phyloP scores from a whole-genome alignment of 2,329 filamentous ascomycete genomes.

The Allantophomopsis cytisporea region DNA sequence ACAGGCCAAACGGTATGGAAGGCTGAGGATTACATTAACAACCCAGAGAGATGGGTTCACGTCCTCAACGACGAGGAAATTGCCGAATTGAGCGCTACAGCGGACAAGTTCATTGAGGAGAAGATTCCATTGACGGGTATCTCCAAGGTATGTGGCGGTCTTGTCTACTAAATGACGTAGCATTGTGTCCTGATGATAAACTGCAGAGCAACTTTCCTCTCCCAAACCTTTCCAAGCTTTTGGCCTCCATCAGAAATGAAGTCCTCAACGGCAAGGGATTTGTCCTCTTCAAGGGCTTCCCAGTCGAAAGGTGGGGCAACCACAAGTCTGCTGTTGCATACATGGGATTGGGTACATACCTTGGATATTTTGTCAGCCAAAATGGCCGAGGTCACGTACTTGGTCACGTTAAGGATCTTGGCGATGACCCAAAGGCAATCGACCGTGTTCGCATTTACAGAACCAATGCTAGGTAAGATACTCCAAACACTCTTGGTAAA shows the following conservation, averaged over 20 bases:
- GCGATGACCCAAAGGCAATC: conserved; percentile 68
- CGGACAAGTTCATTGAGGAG: conserved; percentile 55
- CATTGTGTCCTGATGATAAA: conserved; percentile 2
- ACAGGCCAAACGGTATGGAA: conserved; percentile 62
- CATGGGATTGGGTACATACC: conserved; percentile 75
- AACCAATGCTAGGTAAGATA: conserved; percentile 54
- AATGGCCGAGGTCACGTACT: conserved; percentile 77
- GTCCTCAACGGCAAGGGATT: conserved; percentile 80
- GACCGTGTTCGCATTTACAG: conserved; percentile 84
- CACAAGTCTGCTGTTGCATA: conserved; percentile 79
- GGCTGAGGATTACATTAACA: conserved; percentile 27
- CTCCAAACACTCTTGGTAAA: background rate
- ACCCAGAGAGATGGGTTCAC: conserved; percentile 57
- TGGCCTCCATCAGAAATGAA: conserved; percentile 44
- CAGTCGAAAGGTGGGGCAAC: conserved; percentile 60
- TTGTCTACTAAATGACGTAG: background rate
- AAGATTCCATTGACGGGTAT: conserved; percentile 61
- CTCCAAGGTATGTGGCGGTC: conserved; percentile 28
- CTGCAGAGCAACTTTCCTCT: conserved; percentile 41
- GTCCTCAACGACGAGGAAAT: conserved; percentile 53
- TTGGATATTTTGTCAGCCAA: conserved; percentile 80
- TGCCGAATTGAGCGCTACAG: conserved; percentile 48
- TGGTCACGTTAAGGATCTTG: conserved; percentile 80
- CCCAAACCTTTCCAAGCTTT: conserved; percentile 36
- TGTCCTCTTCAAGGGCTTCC: conserved; percentile 78